Evolutionary conservation across 2,329 filamentous ascomycete genomes (phyloP), one percentile per base, ranked within the genome.

Genomic region (Magnaporthiopsis rhizophila): DNA sequence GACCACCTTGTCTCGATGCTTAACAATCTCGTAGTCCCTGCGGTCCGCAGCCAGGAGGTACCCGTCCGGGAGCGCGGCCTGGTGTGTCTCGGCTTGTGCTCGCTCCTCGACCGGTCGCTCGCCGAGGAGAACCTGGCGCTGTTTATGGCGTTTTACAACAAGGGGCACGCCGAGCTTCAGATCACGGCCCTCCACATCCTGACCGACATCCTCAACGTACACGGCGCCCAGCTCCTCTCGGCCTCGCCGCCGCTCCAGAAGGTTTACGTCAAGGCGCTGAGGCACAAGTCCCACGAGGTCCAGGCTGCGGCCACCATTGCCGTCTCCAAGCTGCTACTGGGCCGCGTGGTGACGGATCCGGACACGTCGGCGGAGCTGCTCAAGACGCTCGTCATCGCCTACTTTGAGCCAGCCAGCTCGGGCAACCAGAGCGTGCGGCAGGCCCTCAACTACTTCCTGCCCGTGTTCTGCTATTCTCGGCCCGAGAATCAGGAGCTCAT

Each of bases 1-100:
- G 88, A 90, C 65, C 89, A 96, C 72, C 79, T 98, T n/a, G 91
- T 96, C 4, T 91, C 91, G n/a, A 97, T 98, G 90, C 82, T 99
- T 62, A 98, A 99, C 80, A 98, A 95, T 69, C 84, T 99, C 11
- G 91, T 99, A 58, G 92, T 99, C 2, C 95, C 95, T 8, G 95
- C 95, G 34, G 94, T 99, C 21, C 88, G 94, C 68, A 95, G 90
- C 72, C 92, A 97, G 70, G 93, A 98, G 73, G 91, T 92, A 6
- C 92, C 93, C 0, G 92, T 99, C 59, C 87, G 95, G 67, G 95
- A 99, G 77, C 86, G 92, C 65, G 95, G 95, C 24, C 81, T 99
- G 15, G 82, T 96, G 26, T 98, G 94, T 71, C 79, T 99, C 12
- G 95, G 95, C 4, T 82, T 99, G 12, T 97, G 92, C 74, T 93